phyloP scores from a whole-genome alignment of 805 yeast genomes.

The Jamesozyma jinghongensis region DNA sequence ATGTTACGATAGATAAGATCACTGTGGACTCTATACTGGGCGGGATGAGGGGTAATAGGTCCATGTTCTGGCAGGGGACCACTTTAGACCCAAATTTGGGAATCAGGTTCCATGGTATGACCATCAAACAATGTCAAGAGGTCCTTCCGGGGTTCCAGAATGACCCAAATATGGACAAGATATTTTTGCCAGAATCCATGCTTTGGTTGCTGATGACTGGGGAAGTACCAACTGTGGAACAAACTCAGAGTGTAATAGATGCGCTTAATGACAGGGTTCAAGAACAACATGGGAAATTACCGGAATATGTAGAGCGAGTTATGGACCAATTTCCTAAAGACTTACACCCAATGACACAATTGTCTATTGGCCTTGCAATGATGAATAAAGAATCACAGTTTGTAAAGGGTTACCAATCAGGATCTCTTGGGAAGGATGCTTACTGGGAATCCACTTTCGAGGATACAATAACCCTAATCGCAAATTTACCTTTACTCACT shows the following conservation, averaged over 20 bases:
- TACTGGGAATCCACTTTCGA: slow-evolving; percentile 73
- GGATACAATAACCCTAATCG: slow-evolving; percentile 59
- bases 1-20: slow-evolving; percentile 34
- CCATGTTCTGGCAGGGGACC: slow-evolving; percentile 74
- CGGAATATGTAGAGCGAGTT: slow-evolving; percentile 51
- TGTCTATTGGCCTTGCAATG: slow-evolving; percentile 66
- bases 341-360: slow-evolving; percentile 79
- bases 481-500: slow-evolving; percentile 65
- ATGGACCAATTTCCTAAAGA: slow-evolving; percentile 56
- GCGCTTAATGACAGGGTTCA: slow-evolving; percentile 51
- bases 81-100: slow-evolving; percentile 69
- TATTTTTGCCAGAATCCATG: slow-evolving; percentile 68
- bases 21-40: slow-evolving; percentile 43
- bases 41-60: slow-evolving; percentile 73
- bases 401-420: slow-evolving; percentile 63
- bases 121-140: slow-evolving; percentile 63
- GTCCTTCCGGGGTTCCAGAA: slow-evolving; percentile 39
- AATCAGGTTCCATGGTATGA: slow-evolving; percentile 68
- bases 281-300: slow-evolving; percentile 33
- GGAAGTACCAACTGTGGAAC: slow-evolving; percentile 52
- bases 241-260: slow-evolving; percentile 45
- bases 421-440: slow-evolving; percentile 52
- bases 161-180: slow-evolving; percentile 37
- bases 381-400: slow-evolving; percentile 62
- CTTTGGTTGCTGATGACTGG: slow-evolving; percentile 75